Base-by-base conservation (phyloP, 2,329 filamentous ascomycete genomes). In the Clonostachys byssicola region DNA sequence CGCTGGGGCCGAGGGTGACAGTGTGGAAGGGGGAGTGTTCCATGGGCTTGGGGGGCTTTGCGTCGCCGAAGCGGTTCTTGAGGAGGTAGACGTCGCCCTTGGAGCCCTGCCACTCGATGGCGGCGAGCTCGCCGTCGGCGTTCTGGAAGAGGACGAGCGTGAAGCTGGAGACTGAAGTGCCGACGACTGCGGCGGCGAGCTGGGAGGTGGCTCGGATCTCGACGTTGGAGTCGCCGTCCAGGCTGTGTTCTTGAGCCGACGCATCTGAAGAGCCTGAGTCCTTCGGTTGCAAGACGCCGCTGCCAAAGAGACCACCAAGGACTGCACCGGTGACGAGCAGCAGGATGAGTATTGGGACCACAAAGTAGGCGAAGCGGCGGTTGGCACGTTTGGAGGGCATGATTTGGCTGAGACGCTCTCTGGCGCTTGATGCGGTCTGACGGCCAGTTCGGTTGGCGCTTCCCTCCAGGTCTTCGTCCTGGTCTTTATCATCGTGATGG, bases 31-130 rank as follows among this genome's bases (percentile, higher is more conserved):
- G 45, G 8, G 40, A 18, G 16, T 36, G 23, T 4, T 38, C 17
- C 33, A 47, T 14, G 17, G 45, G 45, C 20, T 43, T 47, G n/a
- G 30, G 33, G 10, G 45, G 34, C 33, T 36, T 13, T 5, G 13
- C 12, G 6, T 36, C 40, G 45, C 18, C 39, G 23, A 35, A 39
- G 34, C 40, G 40, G 30, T 20, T 18, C 12, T n/a, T 43, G n/a
- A 47, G n/a, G 9, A 14, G 30, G 30, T 34, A 38, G 20, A 17
- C 14, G 12, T 23, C 34, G 35, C 34, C 33, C 12, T 33, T 44
- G n/a, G 46, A 44, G 20, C 46, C 46, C 4, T 40, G 46, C 34
- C 35, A 48, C 35, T 48, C 42, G 20, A 48, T 18, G 10, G 42
- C 18, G 12, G 34, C 17, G 12, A 47, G 40, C 17, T 47, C 45